These are phyloP conservation scores for Puccinia horiana DNA, from an alignment of 1,284 basidiomycete species.

Conservation along the genomic window DNA sequence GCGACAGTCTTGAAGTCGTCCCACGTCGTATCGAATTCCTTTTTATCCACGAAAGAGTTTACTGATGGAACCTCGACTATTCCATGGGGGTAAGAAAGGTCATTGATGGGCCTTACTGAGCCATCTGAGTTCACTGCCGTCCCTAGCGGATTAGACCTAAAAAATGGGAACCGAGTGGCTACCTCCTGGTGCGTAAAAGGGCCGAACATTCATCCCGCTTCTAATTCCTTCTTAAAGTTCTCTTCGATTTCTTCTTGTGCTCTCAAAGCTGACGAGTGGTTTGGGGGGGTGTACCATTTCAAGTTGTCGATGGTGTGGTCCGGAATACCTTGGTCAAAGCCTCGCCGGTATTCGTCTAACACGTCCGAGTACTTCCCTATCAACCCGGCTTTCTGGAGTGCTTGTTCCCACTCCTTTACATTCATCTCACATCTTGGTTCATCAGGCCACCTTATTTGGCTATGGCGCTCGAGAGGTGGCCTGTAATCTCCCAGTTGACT, in stretches of 20 bases:
- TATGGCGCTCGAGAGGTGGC: too few species aligned
- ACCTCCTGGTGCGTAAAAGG: not conserved
- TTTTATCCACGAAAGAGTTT: not conserved
- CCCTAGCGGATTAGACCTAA: not conserved
- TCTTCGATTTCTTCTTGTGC: not conserved
- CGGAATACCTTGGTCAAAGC: not conserved
- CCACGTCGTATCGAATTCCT: not conserved
- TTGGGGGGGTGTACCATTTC: not conserved
- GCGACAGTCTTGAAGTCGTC: slow-evolving; percentile 6
- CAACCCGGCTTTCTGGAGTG: not conserved
- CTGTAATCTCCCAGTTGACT: too few species aligned
- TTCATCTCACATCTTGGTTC: not conserved
- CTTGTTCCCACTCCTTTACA: not conserved
- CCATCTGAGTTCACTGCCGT: not conserved
- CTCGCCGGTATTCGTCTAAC: not conserved
- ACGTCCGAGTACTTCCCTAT: not conserved
- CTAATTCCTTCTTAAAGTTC: not conserved
- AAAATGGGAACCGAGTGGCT: not conserved
- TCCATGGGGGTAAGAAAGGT: not conserved
- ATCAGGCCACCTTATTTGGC: not conserved
- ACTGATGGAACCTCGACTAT: not conserved
- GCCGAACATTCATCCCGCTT: not conserved
- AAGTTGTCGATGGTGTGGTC: not conserved
- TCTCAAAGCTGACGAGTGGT: not conserved
- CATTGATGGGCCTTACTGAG: not conserved